A percentile compares a stretch with the other conserved stretches of the same genome.
Evolutionary conservation across 768 basidiomycete genomes (phyloP).

Genomic region (Xerocomellus chrysenteron): DNA sequence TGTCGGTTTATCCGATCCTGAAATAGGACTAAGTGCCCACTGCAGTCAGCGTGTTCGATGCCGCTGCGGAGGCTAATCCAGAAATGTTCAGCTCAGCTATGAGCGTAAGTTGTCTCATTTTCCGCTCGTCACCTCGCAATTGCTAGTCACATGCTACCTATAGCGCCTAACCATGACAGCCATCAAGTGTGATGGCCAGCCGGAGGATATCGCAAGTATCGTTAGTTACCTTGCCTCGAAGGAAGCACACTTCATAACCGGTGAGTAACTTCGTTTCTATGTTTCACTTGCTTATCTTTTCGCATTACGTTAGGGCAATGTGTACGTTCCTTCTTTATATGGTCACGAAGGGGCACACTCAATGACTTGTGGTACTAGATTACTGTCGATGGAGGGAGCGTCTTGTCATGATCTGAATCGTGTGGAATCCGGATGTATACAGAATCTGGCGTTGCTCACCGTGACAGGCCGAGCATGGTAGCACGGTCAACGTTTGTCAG

Average conservation of each 20-base stretch:
- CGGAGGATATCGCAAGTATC: conserved; percentile 32
- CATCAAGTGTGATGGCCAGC: conserved; percentile 21
- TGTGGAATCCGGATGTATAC: too few species aligned
- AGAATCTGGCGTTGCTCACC: too few species aligned
- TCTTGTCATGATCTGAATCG: neutral
- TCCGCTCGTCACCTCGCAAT: neutral
- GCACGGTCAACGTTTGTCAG: too few species aligned
- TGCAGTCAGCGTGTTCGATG: neutral
- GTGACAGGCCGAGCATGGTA: too few species aligned
- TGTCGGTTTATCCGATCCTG: neutral
- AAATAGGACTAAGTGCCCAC: neutral
- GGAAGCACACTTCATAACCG: conserved; percentile 37
- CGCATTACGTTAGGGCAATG: conserved; percentile 17
- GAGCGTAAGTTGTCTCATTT: neutral
- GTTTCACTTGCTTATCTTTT: neutral
- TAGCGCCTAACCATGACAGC: neutral
- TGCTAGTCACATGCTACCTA: too few species aligned
- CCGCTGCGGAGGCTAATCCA: neutral
- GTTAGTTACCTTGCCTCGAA: conserved; percentile 37
- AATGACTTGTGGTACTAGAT: conserved; percentile 6
- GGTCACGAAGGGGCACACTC: neutral
- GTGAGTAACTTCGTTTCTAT: conserved; percentile 6
- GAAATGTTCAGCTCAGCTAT: neutral
- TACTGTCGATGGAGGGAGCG: conserved; percentile 12
- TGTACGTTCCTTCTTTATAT: conserved; percentile 5